A percentile compares a stretch with the other conserved stretches of the same genome.
Evolutionary conservation across 768 basidiomycete species (phyloP).

Genomic region (Trametes meyenii): DNA sequence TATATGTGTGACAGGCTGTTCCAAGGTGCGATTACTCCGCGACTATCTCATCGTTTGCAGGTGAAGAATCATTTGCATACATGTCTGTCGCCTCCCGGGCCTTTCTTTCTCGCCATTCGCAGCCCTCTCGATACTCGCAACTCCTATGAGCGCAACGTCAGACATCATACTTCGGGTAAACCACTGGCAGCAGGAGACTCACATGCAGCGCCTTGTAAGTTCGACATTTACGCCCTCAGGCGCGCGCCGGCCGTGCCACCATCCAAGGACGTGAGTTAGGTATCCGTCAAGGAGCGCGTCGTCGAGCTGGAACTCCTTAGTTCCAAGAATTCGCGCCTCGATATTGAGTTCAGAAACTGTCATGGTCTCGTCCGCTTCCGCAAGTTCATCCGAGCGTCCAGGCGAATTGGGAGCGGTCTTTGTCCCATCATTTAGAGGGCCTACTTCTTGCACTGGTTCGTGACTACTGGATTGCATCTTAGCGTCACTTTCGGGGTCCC

Average conservation of each 20-base stretch:
- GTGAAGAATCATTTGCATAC: neutral
- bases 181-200: constrained; percentile 34
- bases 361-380: constrained; percentile 11
- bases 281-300: constrained; percentile 53
- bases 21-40: neutral
- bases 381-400: neutral
- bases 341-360: constrained; percentile 14
- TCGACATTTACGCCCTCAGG: constrained; percentile 70
- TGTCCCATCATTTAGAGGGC: neutral
- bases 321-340: constrained; percentile 58
- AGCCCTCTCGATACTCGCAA: constrained; percentile 75
- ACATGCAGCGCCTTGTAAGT: constrained; percentile 68
- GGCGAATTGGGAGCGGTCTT: constrained; percentile 12
- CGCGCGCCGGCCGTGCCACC: constrained; percentile 75
- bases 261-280: constrained; percentile 58
- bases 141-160: constrained; percentile 40
- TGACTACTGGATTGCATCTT: neutral
- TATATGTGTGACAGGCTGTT: neutral
- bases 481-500: too few relatives aligned
- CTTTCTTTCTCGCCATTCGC: constrained; percentile 73
- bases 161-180: neutral
- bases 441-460: neutral
- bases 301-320: constrained; percentile 59
- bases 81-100: constrained; percentile 44
- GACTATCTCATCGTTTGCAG: neutral